Base-by-base conservation (phyloP, 345 rosid species). In the Angophora floribunda region DNA sequence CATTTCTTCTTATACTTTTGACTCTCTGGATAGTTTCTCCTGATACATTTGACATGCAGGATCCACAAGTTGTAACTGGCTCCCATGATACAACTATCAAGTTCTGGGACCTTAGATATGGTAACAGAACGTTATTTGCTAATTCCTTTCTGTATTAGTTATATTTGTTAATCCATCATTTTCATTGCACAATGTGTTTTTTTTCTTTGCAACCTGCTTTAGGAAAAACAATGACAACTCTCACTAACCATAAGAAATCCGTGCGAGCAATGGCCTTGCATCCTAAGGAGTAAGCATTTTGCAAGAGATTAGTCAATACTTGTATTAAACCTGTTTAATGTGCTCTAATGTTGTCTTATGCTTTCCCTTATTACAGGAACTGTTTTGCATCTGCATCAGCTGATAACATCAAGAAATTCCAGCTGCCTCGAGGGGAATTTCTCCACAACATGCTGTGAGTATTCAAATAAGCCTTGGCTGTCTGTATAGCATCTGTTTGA, bases 21-120 rank as follows among this genome's bases (percentile, higher is more conserved):
- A 55, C 50, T 45, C 17, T 52, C 82, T 70, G 82, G 47, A 9
- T 17, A 36, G 21, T 88, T 87, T 63, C 44, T 87, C 32, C 80
- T 55, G 75, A 45, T 90, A 89, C 36, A 67, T 84, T 30, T 47
- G 90, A 79, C 91, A 65, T 89, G 84, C 93, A 98, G 99, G 99
- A 98, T 92, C 99, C 99, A 44, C 98, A 97, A 94, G 99, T 98
- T 86, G 99, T 98, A 86, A 97, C 99, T 28, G 99, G 99, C 89
- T 96, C 99, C 36, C 99, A 98, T 91, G 99, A 98, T 90, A 80
- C 97, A 11, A 98, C 99, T 88, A 95, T 98, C 79, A 98, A 97
- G 93, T 98, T 96, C 91, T 96, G 99, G 99, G 99, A 97, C 89
- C 99, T 97, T 63, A 93, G 99, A 95, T 93, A 95, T 89, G 99